These are phyloP conservation scores for Colletotrichum horii DNA, from an alignment of 2,329 filamentous ascomycete genomes.

Conservation along the genomic window DNA sequence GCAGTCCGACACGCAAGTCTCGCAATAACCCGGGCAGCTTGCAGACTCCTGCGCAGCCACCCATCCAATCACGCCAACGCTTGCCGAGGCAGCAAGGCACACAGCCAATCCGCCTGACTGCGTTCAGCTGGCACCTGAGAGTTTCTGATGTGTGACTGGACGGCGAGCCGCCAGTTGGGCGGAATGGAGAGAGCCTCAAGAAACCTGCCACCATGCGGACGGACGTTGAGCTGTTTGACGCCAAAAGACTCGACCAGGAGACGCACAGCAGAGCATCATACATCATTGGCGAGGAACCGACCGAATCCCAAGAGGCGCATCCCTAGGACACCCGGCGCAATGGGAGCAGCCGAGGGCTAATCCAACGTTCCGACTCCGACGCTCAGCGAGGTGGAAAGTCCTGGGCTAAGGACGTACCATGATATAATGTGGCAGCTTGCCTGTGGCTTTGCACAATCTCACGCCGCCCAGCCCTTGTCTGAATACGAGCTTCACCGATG, in stretches of 20 bases:
- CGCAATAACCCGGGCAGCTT: background rate
- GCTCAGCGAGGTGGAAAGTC: background rate
- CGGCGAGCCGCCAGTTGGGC: background rate
- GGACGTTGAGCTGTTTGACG: background rate
- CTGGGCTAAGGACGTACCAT: background rate
- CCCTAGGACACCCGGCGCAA: background rate
- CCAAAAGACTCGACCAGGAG: background rate
- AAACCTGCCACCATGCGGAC: background rate
- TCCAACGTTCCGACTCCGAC: background rate
- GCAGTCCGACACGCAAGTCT: background rate
- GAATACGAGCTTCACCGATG: background rate
- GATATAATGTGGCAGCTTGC: background rate
- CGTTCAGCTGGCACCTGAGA: background rate
- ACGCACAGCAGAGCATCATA: background rate
- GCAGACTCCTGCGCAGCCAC: background rate
- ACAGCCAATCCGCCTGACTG: background rate
- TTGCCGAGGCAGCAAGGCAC: conserved; percentile 8
- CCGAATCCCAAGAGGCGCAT: background rate
- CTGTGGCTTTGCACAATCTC: background rate
- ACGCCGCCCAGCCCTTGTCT: background rate
- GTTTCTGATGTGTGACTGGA: background rate
- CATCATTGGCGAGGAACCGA: background rate
- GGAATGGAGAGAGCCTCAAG: background rate
- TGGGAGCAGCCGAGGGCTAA: background rate
- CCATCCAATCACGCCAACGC: background rate